Base-by-base conservation (phyloP, 331 rosid species). In the Saraca asoca region DNA sequence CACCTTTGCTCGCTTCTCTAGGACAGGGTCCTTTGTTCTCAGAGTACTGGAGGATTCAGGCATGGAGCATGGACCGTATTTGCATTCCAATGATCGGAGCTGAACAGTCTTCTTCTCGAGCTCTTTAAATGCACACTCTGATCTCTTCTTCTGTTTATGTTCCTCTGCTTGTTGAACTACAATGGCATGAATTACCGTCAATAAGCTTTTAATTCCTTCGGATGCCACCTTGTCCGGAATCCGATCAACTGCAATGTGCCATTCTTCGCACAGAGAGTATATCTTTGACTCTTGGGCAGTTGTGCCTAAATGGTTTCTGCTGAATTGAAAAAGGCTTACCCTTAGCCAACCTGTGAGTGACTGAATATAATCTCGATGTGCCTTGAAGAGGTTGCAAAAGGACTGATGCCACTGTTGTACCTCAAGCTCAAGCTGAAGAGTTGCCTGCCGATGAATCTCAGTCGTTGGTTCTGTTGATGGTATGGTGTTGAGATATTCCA, bases 381-480 rank as follows among this genome's bases (percentile, higher is more conserved):
- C 86, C 69, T 82, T 88, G 76, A 88, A 88, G 57, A 88, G 82
- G 73, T 80, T 88, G 82, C 96, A 80, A 58, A 94, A 94, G 73
- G 99, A 94, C 38, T 71, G 78, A 73, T 94, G 87, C 99, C 99
- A 94, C 67, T 94, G 97, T 57, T 94, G 96, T 19, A 86, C 99
- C 54, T 88, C 89, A 34, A 86, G 87, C 85, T 94, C 97, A 0
- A 94, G 95, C 84, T 94, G 95, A 53, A 90, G 99, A 31, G 97
- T 86, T 12, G 97, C 69, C 53, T 94, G 99, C 46, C 91, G 68
- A 68, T 88, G 97, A 64, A 94, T 88, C 85, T 94, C 99, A 0
- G 97, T 80, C 0, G 99, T 94, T 0, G 97, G 95, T 66, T 85
- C 81, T 1, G 73, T 71, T 10, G 99, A 90, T 19, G 99, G 99